A percentile compares a stretch with the other conserved stretches of the same genome.
These are phyloP conservation scores for Allantophomopsis cytisporea DNA, from an alignment of 2,329 filamentous ascomycete species.

Conservation along the genomic window DNA sequence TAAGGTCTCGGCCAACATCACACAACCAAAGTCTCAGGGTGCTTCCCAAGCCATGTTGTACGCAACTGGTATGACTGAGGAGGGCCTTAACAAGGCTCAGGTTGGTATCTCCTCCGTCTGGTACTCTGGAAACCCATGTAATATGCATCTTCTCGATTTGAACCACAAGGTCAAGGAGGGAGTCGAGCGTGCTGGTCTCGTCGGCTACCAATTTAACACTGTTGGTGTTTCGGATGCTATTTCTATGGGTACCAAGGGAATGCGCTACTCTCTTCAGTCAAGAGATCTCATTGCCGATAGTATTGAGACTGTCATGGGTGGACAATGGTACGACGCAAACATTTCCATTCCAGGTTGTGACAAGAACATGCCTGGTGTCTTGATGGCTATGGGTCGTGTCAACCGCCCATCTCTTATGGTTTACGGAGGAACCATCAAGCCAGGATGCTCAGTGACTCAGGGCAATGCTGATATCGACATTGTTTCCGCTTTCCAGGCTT, in stretches of 20 bases:
- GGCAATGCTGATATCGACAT: conserved; percentile 74
- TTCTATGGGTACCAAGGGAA: conserved; percentile 95
- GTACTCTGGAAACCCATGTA: conserved; percentile 97
- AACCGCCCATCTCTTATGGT: conserved; percentile 96
- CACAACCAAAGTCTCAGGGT: conserved; percentile 94
- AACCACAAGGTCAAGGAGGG: conserved; percentile 38
- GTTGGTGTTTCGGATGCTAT: conserved; percentile 96
- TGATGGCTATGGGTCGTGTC: conserved; percentile 88
- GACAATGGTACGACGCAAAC: conserved; percentile 97
- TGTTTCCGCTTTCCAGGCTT: conserved; percentile 94
- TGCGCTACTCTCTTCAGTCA: conserved; percentile 91
- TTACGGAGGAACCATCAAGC: conserved; percentile 88
- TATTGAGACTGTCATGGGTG: conserved; percentile 97
- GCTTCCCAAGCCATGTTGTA: conserved; percentile 99
- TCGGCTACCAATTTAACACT: conserved; percentile 98
- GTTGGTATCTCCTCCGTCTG: conserved; percentile 96
- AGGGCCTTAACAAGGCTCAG: conserved; percentile 91
- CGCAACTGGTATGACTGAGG: conserved; percentile 76
- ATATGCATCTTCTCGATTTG: conserved; percentile 94
- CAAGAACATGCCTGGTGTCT: conserved; percentile 96
- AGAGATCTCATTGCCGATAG: conserved; percentile 95
- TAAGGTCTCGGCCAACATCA: conserved; percentile 72
- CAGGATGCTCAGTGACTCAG: conserved; percentile 70
- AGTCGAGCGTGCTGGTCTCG: conserved; percentile 62
- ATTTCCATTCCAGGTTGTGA: conserved; percentile 95